Percentiles rank a stretch among this genome's conserved stretches.
Conservation (phyloP, 1,284 basidiomycete species). For the Porodaedalea pini region DNA sequence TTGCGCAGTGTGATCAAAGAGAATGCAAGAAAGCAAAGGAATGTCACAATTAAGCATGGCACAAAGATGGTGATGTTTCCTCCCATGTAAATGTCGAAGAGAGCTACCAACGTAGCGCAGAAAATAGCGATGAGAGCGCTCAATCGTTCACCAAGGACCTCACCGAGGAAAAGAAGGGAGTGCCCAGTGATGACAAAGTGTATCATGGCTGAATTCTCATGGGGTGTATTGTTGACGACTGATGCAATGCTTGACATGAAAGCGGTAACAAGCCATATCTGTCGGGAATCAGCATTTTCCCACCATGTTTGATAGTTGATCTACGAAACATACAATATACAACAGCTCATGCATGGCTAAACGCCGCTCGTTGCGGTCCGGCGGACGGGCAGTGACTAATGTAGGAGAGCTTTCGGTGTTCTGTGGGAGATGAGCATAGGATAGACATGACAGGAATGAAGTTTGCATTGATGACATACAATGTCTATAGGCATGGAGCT, state of each 20-base stretch:
- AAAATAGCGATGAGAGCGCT: background rate
- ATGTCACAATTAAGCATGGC: background rate
- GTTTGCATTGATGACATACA: too few species aligned
- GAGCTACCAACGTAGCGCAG: background rate
- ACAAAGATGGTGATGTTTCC: background rate
- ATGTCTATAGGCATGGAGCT: too few species aligned
- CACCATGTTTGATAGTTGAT: too few species aligned
- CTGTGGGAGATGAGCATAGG: too few species aligned
- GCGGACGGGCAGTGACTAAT: too few species aligned
- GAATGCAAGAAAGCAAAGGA: background rate
- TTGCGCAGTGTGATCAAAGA: background rate
- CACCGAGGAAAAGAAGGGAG: background rate
- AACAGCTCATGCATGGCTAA: too few species aligned
- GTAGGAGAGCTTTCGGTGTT: too few species aligned
- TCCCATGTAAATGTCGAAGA: background rate
- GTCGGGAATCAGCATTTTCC: too few species aligned
- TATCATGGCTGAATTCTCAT: background rate
- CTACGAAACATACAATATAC: too few species aligned
- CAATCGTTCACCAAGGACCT: background rate
- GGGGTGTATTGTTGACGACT: background rate
- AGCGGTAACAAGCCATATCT: background rate
- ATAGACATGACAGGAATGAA: too few species aligned
- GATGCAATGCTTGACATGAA: background rate
- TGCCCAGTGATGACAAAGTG: background rate
- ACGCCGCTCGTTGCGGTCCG: too few species aligned